phyloP scores from a whole-genome alignment of 176 grass and related monocot genomes.

The Triticum urartu region DNA sequence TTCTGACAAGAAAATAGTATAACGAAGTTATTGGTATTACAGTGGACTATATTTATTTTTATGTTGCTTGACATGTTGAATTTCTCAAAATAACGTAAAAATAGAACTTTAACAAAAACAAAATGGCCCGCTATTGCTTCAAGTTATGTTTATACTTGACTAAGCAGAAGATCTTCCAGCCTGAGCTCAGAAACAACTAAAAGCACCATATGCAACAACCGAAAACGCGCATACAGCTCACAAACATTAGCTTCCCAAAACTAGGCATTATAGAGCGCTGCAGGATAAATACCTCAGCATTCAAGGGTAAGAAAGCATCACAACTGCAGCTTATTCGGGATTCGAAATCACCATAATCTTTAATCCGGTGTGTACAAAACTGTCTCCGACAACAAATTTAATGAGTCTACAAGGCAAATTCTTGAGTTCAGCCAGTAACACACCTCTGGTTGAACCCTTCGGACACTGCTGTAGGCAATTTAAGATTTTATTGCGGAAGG shows the following conservation, averaged over 20 bases:
- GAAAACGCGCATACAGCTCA: not conserved
- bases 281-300: not conserved
- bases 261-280: not conserved
- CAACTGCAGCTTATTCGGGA: not conserved
- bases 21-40: too few relatives aligned
- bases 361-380: conserved; percentile 27
- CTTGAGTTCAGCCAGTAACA: conserved; percentile 18
- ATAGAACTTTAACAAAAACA: too few relatives aligned
- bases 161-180: not conserved
- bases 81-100: too few relatives aligned
- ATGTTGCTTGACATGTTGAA: too few relatives aligned
- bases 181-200: not conserved
- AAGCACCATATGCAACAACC: not conserved
- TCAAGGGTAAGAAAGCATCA: not conserved
- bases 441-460: conserved; percentile 17
- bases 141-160: too few relatives aligned
- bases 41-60: too few relatives aligned
- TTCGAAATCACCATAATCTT: not conserved
- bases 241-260: not conserved
- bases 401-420: conserved; percentile 12
- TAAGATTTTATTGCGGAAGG: conserved; percentile 29
- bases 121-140: too few relatives aligned
- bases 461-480: not conserved
- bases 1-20: too few relatives aligned
- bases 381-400: not conserved